Conservation (phyloP, 1,139 yeast species). For the Yamadazyma blattariae region DNA sequence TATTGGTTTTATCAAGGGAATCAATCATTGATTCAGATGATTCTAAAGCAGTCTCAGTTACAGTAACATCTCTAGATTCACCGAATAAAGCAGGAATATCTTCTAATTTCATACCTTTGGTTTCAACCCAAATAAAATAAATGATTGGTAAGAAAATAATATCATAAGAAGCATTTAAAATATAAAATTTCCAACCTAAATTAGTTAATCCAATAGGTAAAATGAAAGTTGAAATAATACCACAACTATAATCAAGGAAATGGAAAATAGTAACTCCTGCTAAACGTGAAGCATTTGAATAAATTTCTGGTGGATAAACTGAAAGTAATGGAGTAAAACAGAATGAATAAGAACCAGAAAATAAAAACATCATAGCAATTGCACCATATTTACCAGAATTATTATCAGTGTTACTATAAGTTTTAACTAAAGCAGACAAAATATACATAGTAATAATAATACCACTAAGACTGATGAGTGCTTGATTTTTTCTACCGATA, state of each 20-base stretch:
- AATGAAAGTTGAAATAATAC: slow-evolving; percentile 4
- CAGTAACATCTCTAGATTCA: too few relatives aligned
- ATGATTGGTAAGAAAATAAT: slow-evolving; percentile 11
- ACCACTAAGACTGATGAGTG: slow-evolving; percentile 3
- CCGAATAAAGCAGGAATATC: neutral
- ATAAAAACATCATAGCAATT: slow-evolving; percentile 9
- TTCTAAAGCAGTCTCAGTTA: too few relatives aligned
- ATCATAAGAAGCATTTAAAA: slow-evolving; percentile 12
- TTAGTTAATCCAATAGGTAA: slow-evolving; percentile 4
- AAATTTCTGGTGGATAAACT: slow-evolving; percentile 5
- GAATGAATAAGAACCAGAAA: slow-evolving; percentile 8
- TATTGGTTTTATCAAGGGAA: too few relatives aligned
- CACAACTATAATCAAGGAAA: slow-evolving; percentile 3
- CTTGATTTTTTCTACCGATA: slow-evolving; percentile 7
- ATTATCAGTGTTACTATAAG: slow-evolving; percentile 5
- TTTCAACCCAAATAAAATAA: slow-evolving; percentile 13
- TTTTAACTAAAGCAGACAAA: slow-evolving; percentile 5
- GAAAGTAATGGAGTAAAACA: slow-evolving; percentile 7
- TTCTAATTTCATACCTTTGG: slow-evolving; percentile 5
- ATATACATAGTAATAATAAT: slow-evolving; percentile 5
- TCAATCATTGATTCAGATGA: too few relatives aligned
- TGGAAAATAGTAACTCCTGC: slow-evolving; percentile 3
- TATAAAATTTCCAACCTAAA: slow-evolving; percentile 12
- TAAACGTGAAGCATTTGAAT: slow-evolving; percentile 2
- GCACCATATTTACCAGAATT: slow-evolving; percentile 6